Evolutionary conservation across 169 alveolate genomes (phyloP).

Genomic region (Condylostoma magnum): DNA sequence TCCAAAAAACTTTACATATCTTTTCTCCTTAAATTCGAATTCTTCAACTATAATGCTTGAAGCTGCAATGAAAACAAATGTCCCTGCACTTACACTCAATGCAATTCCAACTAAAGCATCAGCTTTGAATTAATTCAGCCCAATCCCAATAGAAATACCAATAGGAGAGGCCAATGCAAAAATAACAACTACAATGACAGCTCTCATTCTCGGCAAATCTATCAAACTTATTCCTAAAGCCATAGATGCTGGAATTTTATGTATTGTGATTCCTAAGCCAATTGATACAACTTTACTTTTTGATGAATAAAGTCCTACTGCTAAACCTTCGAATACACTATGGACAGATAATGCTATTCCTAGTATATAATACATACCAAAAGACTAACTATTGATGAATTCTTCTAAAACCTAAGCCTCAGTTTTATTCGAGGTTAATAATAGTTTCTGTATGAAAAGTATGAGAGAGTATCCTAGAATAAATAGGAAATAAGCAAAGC

Average conservation of each 20-base stretch:
- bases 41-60: slow-evolving; percentile 20
- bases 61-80: slow-evolving; percentile 8
- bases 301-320: neutral
- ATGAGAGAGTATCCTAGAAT: slow-evolving; percentile 10
- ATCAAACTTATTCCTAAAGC: slow-evolving; percentile 5
- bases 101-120: neutral
- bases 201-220: neutral
- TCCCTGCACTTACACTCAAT: slow-evolving; percentile 28
- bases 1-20: too few relatives aligned
- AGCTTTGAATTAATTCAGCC: neutral
- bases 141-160: slow-evolving; percentile 20
- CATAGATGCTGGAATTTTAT: neutral
- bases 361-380: neutral
- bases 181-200: neutral
- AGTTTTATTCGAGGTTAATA: neutral
- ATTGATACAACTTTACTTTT: neutral
- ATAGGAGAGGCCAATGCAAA: neutral
- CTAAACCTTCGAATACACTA: slow-evolving; percentile 21
- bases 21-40: too few relatives aligned
- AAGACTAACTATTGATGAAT: neutral
- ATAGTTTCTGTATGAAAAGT: slow-evolving; percentile 7
- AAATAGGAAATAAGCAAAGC: neutral
- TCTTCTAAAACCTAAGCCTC: neutral
- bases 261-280: neutral
- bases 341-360: slow-evolving; percentile 12